These are phyloP conservation scores for Schizochytrium sp. DNA, from an alignment of 108 stramenopile species.

Conservation along the genomic window DNA sequence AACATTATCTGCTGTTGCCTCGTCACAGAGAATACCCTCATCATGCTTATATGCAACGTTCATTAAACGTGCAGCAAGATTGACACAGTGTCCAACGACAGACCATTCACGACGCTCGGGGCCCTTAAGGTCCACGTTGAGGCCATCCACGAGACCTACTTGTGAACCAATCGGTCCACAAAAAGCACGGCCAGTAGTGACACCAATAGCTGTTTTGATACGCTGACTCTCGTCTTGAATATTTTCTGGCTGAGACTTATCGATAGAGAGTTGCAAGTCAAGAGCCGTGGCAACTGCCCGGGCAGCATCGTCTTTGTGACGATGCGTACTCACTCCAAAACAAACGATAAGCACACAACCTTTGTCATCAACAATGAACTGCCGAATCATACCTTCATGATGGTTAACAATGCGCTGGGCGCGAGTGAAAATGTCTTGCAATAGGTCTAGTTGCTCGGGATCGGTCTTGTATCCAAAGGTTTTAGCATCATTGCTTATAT, in stretches of 20 bases:
- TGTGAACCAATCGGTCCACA: conserved; percentile 62
- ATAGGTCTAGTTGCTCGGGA: conserved; percentile 45
- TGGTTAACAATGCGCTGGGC: conserved; percentile 61
- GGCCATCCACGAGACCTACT: not conserved
- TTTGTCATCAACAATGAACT: conserved; percentile 68
- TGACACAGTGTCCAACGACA: conserved; percentile 61
- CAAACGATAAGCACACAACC: conserved; percentile 65
- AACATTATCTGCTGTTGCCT: conserved; percentile 45
- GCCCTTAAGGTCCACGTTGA: not conserved
- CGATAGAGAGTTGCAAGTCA: conserved; percentile 58
- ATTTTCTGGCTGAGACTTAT: too few relatives aligned
- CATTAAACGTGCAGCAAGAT: conserved; percentile 65
- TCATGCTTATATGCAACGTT: conserved; percentile 61
- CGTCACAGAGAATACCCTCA: conserved; percentile 64
- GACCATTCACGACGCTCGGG: conserved; percentile 63
- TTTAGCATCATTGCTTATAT: not conserved
- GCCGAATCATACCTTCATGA: conserved; percentile 61
- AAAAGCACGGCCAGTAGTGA: conserved; percentile 66
- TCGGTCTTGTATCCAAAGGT: conserved; percentile 45
- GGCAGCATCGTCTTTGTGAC: conserved; percentile 56
- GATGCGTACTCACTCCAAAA: conserved; percentile 59
- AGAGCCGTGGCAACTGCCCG: conserved; percentile 61
- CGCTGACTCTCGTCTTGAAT: not conserved
- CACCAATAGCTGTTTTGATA: conserved; percentile 59
- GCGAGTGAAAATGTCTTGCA: conserved; percentile 59